Base-by-base conservation (phyloP, 2,329 filamentous ascomycete genomes). In the Colletotrichum zoysiae region DNA sequence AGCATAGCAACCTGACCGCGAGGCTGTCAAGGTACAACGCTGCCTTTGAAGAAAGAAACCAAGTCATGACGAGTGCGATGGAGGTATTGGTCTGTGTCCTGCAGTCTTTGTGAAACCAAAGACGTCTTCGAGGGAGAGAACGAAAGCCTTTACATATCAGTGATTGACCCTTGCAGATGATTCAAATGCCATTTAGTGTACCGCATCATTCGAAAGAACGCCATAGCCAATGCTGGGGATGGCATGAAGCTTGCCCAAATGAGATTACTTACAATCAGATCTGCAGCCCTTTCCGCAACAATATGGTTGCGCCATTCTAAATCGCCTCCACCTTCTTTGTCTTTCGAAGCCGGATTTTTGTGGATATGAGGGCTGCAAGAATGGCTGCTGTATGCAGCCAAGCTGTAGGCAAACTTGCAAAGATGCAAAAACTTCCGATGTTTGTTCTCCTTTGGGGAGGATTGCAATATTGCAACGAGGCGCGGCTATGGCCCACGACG, bases 41-140 rank as follows among this genome's bases (percentile, higher is more conserved):
- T 7, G 23, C 7, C 7, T 35, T 16, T 4, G 40, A 16, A 11
- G 57, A 23, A 23, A 69, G 23, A 16, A 65, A 16, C 46, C 55
- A 70, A 16, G 65, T 48, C 70, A 72, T 57, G 16, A 48, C 9
- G 23, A 69, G 2, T n/a, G 33, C 16, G 9, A 44, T 30, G 1
- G 55, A 40, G 4, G 48, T 35, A 12, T 26, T 61, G 1, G 16
- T 42, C 56, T 46, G 23, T 7, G 26, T 64, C 26, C 16, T 59
- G 33, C 40, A 38, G 20, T 44, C 38, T 30, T n/a, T 44, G 16
- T 23, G 20, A 38, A 56, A 16, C 33, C 33, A 56, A 5, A n/a
- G 14, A 7, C 33, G 53, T 9, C 20, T 11, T 40, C 53, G 20
- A 38, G 53, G 20, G 5, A 56, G 6, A 56, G 53, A 56, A 5